These are phyloP conservation scores for Hypoxylon sp. DNA, from an alignment of 2,329 filamentous ascomycete species.

Conservation along the genomic window DNA sequence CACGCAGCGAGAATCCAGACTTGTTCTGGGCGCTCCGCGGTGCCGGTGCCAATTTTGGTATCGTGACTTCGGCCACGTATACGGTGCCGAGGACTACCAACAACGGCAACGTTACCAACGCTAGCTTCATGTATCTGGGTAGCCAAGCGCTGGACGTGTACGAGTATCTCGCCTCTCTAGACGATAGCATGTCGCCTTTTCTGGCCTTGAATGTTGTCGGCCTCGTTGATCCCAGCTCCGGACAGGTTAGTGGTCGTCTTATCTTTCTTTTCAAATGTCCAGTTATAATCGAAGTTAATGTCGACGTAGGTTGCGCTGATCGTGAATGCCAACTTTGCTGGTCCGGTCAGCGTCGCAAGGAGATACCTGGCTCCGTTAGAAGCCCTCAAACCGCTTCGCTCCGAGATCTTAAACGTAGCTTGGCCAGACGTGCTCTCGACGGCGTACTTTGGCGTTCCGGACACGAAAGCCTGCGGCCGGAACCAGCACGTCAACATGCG, in stretches of 20 bases:
- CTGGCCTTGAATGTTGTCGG: conserved; percentile 4
- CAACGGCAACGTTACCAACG: conserved; percentile 12
- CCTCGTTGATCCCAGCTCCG: background rate
- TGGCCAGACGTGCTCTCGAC: conserved; percentile 12
- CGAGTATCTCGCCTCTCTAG: conserved; percentile 2
- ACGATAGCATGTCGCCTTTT: background rate
- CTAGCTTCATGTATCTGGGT: conserved; percentile 14
- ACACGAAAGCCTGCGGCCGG: conserved; percentile 5
- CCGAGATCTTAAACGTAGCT: background rate
- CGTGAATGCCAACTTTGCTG: conserved; percentile 12
- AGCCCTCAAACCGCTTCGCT: background rate
- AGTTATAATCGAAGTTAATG: background rate
- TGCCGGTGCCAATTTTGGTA: conserved; percentile 24
- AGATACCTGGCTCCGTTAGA: background rate
- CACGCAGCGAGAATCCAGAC: conserved; percentile 2
- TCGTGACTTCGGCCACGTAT: conserved; percentile 15
- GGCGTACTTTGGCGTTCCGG: conserved; percentile 11
- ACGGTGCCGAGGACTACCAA: conserved; percentile 6
- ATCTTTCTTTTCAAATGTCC: background rate
- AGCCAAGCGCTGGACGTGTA: background rate
- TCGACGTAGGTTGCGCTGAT: background rate
- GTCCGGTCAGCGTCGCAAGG: background rate
- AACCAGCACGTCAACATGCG: conserved; percentile 20
- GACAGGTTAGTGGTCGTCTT: conserved; percentile 1
- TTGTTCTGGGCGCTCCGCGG: conserved; percentile 26